These are phyloP conservation scores for Calonectria hongkongensis DNA, from an alignment of 2,329 filamentous ascomycete species.

Conservation along the genomic window DNA sequence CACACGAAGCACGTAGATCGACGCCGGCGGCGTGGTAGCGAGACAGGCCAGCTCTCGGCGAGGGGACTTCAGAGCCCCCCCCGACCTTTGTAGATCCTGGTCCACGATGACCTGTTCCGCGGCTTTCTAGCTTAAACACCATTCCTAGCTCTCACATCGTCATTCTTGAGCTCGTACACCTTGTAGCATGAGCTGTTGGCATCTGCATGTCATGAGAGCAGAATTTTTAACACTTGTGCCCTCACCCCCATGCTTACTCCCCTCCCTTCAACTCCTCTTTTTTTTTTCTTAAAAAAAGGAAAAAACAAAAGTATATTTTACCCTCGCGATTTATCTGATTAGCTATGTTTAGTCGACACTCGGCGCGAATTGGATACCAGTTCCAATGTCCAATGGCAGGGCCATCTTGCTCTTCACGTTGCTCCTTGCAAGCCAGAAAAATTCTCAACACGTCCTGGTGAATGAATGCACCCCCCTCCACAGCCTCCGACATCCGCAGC, in stretches of 20 bases:
- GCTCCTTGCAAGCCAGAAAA: conserved; percentile 12
- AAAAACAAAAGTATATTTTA: background rate
- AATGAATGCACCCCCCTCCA: conserved; percentile 10
- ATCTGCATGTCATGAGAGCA: background rate
- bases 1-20: conserved; percentile 35
- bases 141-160: background rate
- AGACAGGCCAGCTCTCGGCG: conserved; percentile 34
- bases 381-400: background rate
- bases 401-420: conserved; percentile 6
- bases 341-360: conserved; percentile 9
- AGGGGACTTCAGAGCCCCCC: conserved; percentile 3
- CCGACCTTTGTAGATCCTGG: conserved; percentile 30
- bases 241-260: background rate
- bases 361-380: background rate
- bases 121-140: background rate
- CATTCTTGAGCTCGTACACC: conserved; percentile 11
- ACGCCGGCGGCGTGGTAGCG: conserved; percentile 43
- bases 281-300: too few relatives aligned
- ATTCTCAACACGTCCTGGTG: background rate
- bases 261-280: background rate
- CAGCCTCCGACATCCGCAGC: conserved; percentile 10
- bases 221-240: background rate
- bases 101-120: background rate
- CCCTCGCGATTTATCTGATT: background rate
- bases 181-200: background rate